A percentile compares a stretch with the other conserved stretches of the same genome.
Evolutionary conservation across 495 filamentous ascomycete species (phyloP).

Genomic region (Penicillium soppii): DNA sequence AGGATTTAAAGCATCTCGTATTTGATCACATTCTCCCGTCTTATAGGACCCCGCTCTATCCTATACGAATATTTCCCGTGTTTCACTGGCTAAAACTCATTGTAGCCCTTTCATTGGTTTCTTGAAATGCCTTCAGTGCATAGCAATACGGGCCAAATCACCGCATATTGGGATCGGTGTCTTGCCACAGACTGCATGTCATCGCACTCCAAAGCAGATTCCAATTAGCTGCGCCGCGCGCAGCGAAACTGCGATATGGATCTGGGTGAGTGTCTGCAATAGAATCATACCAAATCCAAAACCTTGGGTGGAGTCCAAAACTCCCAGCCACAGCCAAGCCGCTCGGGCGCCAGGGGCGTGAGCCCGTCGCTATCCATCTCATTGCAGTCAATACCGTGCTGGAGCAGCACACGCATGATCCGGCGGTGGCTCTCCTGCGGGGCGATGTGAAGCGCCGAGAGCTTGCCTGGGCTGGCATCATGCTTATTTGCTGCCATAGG

Average conservation of each 20-base stretch:
- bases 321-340: slow-evolving; percentile 52
- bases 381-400: no score
- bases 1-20: neutral
- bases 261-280: slow-evolving; percentile 45
- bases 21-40: neutral
- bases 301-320: slow-evolving; percentile 47
- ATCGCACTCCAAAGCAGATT: slow-evolving; percentile 18
- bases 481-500: no score
- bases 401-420: no score
- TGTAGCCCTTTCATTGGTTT: neutral
- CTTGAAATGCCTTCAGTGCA: slow-evolving; percentile 17
- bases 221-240: slow-evolving; percentile 8
- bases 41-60: neutral
- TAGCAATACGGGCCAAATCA: slow-evolving; percentile 27
- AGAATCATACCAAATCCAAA: slow-evolving; percentile 53
- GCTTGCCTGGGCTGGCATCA: no score
- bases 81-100: no score
- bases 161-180: slow-evolving; percentile 23
- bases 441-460: no score
- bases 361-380: no score
- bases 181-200: slow-evolving; percentile 22
- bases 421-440: no score
- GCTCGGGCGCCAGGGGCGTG: slow-evolving; percentile 45
- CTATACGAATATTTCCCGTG: neutral
- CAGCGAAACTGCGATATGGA: slow-evolving; percentile 31